Conservation (phyloP, 2,329 filamentous ascomycete species). For the Cytospora piceae region DNA sequence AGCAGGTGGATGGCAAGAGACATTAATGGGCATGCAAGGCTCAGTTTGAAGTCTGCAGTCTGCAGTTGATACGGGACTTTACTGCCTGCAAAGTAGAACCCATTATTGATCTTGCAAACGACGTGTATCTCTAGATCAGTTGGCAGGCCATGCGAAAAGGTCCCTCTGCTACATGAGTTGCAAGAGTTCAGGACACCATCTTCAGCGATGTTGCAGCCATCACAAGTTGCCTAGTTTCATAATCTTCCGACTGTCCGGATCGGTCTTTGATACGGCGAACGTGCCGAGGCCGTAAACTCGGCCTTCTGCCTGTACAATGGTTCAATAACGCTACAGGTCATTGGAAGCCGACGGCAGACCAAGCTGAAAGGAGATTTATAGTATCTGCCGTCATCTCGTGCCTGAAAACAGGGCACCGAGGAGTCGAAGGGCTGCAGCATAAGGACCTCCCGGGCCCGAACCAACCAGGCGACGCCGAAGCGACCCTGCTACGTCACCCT, state of each 20-base stretch:
- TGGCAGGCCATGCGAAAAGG: neutral
- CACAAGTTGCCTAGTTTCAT: neutral
- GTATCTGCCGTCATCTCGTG: conserved; percentile 20
- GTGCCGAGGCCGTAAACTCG: neutral
- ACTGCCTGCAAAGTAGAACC: neutral
- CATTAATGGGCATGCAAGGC: neutral
- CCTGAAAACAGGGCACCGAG: conserved; percentile 23
- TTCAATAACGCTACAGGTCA: neutral
- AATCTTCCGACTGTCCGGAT: neutral
- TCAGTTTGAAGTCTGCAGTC: neutral
- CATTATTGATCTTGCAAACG: neutral
- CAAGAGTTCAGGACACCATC: neutral
- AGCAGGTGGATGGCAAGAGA: neutral
- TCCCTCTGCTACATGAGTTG: neutral
- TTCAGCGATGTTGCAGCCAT: neutral
- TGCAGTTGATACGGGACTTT: neutral
- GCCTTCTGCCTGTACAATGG: neutral
- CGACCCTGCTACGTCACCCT: conserved; percentile 26
- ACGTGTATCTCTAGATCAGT: neutral
- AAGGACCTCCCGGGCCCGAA: neutral
- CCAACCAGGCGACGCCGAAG: conserved; percentile 11
- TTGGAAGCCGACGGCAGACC: neutral
- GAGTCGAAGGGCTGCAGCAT: conserved; percentile 2
- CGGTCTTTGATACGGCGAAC: neutral
- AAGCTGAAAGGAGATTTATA: neutral